Evolutionary conservation across 352 stramenopile genomes (phyloP), one percentile per base, ranked within the genome.

Genomic region (Phytopythium aichiense): DNA sequence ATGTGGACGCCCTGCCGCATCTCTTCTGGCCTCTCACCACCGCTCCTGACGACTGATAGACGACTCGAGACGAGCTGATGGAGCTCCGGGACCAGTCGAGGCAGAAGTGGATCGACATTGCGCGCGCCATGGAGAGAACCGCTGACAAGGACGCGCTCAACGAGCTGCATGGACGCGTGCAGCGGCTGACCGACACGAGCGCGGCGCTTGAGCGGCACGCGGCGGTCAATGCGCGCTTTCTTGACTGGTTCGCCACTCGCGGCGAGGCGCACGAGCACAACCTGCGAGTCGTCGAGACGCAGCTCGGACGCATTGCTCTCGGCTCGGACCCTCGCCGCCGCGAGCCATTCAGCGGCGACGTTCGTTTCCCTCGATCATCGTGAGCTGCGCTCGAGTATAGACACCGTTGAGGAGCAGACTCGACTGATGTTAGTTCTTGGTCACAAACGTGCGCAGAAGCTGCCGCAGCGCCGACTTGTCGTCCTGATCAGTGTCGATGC

Each of bases 241-340:
- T 94, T 49, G 72, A 84, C 35, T 94, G 85, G 83, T 94, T 91
- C 66, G 74, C 76, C 5, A 67, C 58, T 28, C 81, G 82, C 7
- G 84, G 84, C 0, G 82, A 90, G 33, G 77, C 79, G 7, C 91
- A 89, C 50, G 84, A 94, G 53, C 77, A 87, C 50, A 94, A 92
- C 51, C 30, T 92, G 2, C 68, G 80, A 7, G 56, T 90, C 9
- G 70, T 94, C 2, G 85, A 94, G 54, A 71, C 68, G 4, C 81
- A 93, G 49, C 62, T 93, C 13, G 74, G 71, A 40, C 73, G 73
- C 11, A 56, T 92, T 16, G 75, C 77, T 3, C 23, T 61, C 7
- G 58, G 56, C 16, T 85, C 81, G 1, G 65, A 72, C 3, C 76
- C 83, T 15, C 64, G 65, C 22, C 46, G 30, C 16, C 83, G 77